Percentiles rank a stretch among this genome's conserved stretches.
Conservation (phyloP, 257 asterid genomes). For the Solanum commersonii region DNA sequence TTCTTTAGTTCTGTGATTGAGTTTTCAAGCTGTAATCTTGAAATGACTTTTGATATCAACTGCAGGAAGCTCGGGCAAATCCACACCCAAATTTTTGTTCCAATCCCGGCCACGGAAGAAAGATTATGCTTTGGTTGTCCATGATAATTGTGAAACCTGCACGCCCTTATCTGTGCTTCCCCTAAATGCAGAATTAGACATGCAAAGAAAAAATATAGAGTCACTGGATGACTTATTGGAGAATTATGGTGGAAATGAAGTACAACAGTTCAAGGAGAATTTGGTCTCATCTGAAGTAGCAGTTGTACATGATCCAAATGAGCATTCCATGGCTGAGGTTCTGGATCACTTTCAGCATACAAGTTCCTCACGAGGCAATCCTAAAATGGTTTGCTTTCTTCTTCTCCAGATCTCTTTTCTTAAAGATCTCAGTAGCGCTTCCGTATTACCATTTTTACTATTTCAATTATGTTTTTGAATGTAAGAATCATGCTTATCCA, state of each 20-base stretch:
- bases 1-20: not conserved
- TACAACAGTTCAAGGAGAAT: constrained; percentile 14
- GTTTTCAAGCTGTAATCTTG: not conserved
- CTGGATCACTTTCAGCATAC: constrained; percentile 44
- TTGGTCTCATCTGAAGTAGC: constrained; percentile 23
- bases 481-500: not conserved
- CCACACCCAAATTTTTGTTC: constrained; percentile 39
- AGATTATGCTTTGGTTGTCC: constrained; percentile 19
- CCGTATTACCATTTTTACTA: not conserved
- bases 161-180: constrained; percentile 15
- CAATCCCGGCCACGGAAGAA: constrained; percentile 25
- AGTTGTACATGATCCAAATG: constrained; percentile 17
- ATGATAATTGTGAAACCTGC: constrained; percentile 18
- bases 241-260: constrained; percentile 20
- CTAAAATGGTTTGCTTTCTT: constrained; percentile 36
- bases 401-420: constrained; percentile 2
- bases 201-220: constrained; percentile 11
- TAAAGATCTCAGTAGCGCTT: not conserved
- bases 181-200: constrained; percentile 17
- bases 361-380: constrained; percentile 26
- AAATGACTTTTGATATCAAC: not conserved
- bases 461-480: not conserved
- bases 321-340: constrained; percentile 62
- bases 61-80: constrained; percentile 44
- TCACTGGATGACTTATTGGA: constrained; percentile 17